Conservation (phyloP, 345 rosid genomes). For the Brassica cretica region DNA sequence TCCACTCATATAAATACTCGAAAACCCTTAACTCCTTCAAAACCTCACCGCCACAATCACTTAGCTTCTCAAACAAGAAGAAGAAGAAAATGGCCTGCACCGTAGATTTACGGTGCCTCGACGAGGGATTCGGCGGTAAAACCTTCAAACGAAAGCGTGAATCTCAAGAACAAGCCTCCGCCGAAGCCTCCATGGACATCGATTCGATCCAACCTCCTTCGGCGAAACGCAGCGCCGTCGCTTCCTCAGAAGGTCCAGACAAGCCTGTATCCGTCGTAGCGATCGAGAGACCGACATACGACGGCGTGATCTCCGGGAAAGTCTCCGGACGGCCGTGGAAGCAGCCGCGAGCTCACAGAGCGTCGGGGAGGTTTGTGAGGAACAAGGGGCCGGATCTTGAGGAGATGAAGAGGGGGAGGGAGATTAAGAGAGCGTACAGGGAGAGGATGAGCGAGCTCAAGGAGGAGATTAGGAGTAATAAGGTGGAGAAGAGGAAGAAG, state of each 20-base stretch:
- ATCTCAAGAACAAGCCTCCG: slow-evolving; percentile 30
- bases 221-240: slow-evolving; percentile 72
- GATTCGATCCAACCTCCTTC: slow-evolving; percentile 47
- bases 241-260: slow-evolving; percentile 66
- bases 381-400: slow-evolving; percentile 52
- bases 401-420: slow-evolving; percentile 69
- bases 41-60: slow-evolving; percentile 9
- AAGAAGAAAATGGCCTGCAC: slow-evolving; percentile 75
- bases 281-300: slow-evolving; percentile 67
- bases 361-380: slow-evolving; percentile 73
- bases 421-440: slow-evolving; percentile 72
- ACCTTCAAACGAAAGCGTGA: slow-evolving; percentile 83
- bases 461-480: slow-evolving; percentile 78
- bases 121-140: slow-evolving; percentile 96
- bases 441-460: slow-evolving; percentile 77
- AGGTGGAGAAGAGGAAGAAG: slow-evolving; percentile 80
- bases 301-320: slow-evolving; percentile 91
- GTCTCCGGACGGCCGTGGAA: slow-evolving; percentile 91
- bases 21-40: slow-evolving; percentile 18
- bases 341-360: slow-evolving; percentile 59
- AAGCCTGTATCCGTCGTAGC: slow-evolving; percentile 49
- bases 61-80: slow-evolving; percentile 20
- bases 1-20: slow-evolving; percentile 1
- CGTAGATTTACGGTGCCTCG: slow-evolving; percentile 76
- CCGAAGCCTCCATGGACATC: slow-evolving; percentile 59